These are phyloP conservation scores for Leishmania gerbilli DNA, from an alignment of 208 protist genomes.

Conservation along the genomic window DNA sequence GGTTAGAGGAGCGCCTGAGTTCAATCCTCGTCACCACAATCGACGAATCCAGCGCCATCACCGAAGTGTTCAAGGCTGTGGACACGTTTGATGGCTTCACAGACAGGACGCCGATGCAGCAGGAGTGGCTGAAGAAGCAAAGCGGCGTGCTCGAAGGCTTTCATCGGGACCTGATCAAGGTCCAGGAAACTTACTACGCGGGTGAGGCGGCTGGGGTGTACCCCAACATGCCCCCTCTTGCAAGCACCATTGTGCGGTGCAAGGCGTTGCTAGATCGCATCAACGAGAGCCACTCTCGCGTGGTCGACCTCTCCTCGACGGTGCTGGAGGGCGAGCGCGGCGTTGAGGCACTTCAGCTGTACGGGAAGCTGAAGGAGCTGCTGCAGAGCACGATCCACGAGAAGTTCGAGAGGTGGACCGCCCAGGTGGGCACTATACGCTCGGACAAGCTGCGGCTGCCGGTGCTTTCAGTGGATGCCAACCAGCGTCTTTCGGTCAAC, in stretches of 20 bases:
- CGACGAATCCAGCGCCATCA: constrained; percentile 93
- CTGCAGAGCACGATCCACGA: constrained; percentile 78
- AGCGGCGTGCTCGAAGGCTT: constrained; percentile 78
- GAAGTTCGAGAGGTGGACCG: constrained; percentile 91
- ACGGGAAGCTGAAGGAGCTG: constrained; percentile 69
- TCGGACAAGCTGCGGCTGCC: constrained; percentile 95
- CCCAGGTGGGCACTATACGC: constrained; percentile 86
- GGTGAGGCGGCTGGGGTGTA: constrained; percentile 79
- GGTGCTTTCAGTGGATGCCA: constrained; percentile 77
- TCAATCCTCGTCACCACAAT: constrained; percentile 93
- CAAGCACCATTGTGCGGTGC: constrained; percentile 92
- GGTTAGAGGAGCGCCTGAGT: constrained; percentile 93
- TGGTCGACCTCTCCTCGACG: constrained; percentile 64
- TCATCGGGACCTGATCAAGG: constrained; percentile 87
- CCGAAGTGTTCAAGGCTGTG: constrained; percentile 95
- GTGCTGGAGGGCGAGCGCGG: constrained; percentile 89
- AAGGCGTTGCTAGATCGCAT: constrained; percentile 95
- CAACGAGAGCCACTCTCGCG: constrained; percentile 86
- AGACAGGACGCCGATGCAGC: constrained; percentile 92
- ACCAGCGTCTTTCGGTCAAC: constrained; percentile 89
- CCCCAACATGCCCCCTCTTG: constrained; percentile 93
- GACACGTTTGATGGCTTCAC: constrained; percentile 97
- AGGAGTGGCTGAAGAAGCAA: constrained; percentile 95
- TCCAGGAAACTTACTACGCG: constrained; percentile 93
- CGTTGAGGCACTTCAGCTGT: constrained; percentile 78